Conservation (phyloP, 495 filamentous ascomycete species). For the Neurospora terricola region DNA sequence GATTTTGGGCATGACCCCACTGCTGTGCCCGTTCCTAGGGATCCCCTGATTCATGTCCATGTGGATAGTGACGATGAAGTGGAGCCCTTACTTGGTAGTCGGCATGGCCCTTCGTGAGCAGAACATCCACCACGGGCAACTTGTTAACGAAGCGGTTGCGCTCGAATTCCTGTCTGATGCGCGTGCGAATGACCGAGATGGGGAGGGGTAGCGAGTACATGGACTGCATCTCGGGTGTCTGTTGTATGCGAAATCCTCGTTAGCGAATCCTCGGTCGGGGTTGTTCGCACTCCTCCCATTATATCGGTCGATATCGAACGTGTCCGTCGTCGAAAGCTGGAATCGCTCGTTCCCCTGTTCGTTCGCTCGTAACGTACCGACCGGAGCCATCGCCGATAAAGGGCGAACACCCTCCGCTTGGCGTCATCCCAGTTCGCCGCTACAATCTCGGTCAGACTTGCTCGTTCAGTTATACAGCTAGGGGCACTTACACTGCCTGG, state of each 20-base stretch:
- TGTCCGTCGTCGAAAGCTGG: not conserved
- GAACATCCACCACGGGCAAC: constrained; percentile 74
- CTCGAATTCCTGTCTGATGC: constrained; percentile 96
- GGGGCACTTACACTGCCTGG: constrained; percentile 67
- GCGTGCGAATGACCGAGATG: constrained; percentile 79
- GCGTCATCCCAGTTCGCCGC: constrained; percentile 84
- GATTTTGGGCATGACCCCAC: not conserved
- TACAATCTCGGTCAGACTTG: constrained; percentile 25
- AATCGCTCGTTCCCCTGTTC: not conserved
- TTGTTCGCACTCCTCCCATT: not conserved
- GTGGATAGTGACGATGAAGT: not conserved
- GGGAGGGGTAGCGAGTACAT: constrained; percentile 92
- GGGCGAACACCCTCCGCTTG: constrained; percentile 65
- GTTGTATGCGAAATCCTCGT: constrained; percentile 3
- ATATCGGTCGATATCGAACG: not conserved
- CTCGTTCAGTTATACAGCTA: not conserved
- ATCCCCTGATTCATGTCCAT: not conserved
- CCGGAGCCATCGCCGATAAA: constrained; percentile 90
- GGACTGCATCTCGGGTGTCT: constrained; percentile 92
- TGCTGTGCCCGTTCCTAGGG: not conserved
- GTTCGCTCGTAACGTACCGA: constrained; percentile 51
- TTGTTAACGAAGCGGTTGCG: constrained; percentile 88
- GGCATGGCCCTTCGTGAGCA: constrained; percentile 75
- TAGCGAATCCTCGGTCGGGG: constrained; percentile 1
- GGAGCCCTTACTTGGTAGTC: constrained; percentile 64